phyloP scores from a whole-genome alignment of 768 basidiomycete genomes.

The Podaxis pistillaris region DNA sequence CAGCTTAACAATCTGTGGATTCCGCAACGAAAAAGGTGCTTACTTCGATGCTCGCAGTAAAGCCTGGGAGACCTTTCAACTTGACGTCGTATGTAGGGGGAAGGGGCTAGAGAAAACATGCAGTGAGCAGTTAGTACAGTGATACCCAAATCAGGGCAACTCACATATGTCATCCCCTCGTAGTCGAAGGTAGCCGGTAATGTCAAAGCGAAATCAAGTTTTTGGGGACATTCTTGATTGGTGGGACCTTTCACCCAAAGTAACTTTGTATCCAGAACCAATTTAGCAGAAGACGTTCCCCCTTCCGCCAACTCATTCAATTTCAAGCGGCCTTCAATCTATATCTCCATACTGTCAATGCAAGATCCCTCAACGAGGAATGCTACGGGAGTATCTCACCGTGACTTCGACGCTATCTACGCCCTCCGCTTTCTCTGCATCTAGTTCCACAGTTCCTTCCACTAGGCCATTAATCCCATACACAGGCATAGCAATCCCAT shows the following conservation, averaged over 20 bases:
- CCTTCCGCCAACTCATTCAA: constrained; percentile 66
- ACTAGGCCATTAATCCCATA: constrained; percentile 53
- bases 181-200: constrained; percentile 60
- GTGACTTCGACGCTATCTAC: constrained; percentile 64
- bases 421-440: constrained; percentile 44
- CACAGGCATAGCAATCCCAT: constrained; percentile 48
- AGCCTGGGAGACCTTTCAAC: constrained; percentile 70
- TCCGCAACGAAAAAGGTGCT: constrained; percentile 11
- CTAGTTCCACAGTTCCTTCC: constrained; percentile 54
- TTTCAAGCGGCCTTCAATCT: constrained; percentile 63
- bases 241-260: constrained; percentile 57
- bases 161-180: constrained; percentile 58
- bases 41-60: constrained; percentile 59
- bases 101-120: constrained; percentile 44
- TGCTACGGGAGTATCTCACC: constrained; percentile 32
- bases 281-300: constrained; percentile 49
- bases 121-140: constrained; percentile 1
- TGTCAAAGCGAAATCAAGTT: constrained; percentile 50
- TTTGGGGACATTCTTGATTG: constrained; percentile 47
- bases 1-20: neutral
- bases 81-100: constrained; percentile 72
- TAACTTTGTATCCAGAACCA: constrained; percentile 50
- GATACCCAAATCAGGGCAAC: constrained; percentile 21
- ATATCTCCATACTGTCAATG: constrained; percentile 11
- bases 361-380: constrained; percentile 1